Conservation (phyloP, 208 protist genomes). For the Leishmania arabica region DNA sequence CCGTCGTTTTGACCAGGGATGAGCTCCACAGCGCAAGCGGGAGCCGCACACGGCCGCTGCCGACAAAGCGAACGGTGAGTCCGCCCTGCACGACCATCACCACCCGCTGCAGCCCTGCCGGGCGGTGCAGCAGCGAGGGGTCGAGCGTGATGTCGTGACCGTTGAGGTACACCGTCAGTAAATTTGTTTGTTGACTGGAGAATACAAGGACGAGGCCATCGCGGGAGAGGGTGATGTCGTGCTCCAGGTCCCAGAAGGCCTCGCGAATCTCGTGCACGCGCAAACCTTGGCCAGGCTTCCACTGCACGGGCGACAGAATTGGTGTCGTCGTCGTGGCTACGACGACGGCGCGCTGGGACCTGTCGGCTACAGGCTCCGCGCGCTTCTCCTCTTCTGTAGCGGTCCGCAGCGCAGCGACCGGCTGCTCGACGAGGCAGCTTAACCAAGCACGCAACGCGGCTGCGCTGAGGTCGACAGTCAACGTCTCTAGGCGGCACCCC, state of each 20-base stretch:
- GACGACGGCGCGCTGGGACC: background rate
- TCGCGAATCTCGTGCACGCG: conserved; percentile 31
- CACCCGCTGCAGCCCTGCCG: conserved; percentile 30
- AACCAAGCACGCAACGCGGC: conserved; percentile 28
- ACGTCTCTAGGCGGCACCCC: conserved; percentile 17
- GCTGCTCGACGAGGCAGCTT: conserved; percentile 31
- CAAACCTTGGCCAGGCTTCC: conserved; percentile 23
- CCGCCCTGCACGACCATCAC: conserved; percentile 73
- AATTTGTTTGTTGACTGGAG: conserved; percentile 62
- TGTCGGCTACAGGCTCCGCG: background rate
- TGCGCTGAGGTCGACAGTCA: conserved; percentile 33
- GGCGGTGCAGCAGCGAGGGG: conserved; percentile 27
- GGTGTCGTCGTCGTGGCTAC: background rate
- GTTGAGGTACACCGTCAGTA: conserved; percentile 70
- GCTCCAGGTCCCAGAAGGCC: conserved; percentile 23
- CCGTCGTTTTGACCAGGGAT: conserved; percentile 29
- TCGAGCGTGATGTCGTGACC: conserved; percentile 60
- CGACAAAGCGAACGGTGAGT: conserved; percentile 67
- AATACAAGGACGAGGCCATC: conserved; percentile 67
- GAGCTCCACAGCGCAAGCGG: conserved; percentile 38
- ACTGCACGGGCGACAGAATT: conserved; percentile 12
- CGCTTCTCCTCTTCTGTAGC: conserved; percentile 25
- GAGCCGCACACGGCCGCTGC: conserved; percentile 56
- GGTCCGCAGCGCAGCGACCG: conserved; percentile 18
- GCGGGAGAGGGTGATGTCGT: conserved; percentile 37